phyloP scores from a whole-genome alignment of 352 stramenopile species.

The Phytophthora kernoviae region DNA sequence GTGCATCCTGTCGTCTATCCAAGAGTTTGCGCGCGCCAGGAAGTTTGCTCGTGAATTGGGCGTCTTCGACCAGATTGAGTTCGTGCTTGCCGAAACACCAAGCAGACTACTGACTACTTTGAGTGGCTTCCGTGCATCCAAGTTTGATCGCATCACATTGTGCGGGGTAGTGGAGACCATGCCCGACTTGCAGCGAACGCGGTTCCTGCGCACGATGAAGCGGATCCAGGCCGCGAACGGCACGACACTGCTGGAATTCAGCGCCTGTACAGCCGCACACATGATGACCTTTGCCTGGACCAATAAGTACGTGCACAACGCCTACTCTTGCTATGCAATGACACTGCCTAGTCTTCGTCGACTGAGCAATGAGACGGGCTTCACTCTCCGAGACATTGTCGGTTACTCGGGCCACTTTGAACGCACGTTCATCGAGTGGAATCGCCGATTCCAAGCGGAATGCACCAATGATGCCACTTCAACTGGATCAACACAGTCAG shows the following conservation, averaged over 20 bases:
- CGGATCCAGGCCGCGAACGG: constrained; percentile 60
- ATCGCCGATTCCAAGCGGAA: constrained; percentile 72
- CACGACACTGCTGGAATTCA: constrained; percentile 70
- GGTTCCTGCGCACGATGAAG: constrained; percentile 69
- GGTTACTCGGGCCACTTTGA: constrained; percentile 84
- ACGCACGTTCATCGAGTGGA: constrained; percentile 85
- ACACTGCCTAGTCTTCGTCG: constrained; percentile 56
- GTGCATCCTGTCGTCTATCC: constrained; percentile 57
- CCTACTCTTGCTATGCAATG: constrained; percentile 61
- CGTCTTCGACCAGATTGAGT: constrained; percentile 69
- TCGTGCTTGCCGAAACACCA: constrained; percentile 67
- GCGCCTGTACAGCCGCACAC: constrained; percentile 61
- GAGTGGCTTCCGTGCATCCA: constrained; percentile 53
- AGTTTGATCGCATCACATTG: constrained; percentile 73
- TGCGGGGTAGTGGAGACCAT: constrained; percentile 66
- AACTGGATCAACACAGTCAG: constrained; percentile 5
- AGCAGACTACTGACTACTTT: constrained; percentile 66
- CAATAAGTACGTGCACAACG: constrained; percentile 85
- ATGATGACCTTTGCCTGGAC: constrained; percentile 79
- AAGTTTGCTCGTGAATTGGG: constrained; percentile 66
- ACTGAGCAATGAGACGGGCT: constrained; percentile 55
- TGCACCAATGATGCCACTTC: constrained; percentile 38
- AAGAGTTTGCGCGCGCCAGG: constrained; percentile 62
- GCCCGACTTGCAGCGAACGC: constrained; percentile 40
- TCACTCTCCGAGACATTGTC: constrained; percentile 65